Percentiles rank a stretch among this genome's conserved stretches.
These are phyloP conservation scores for Prunus davidiana DNA, from an alignment of 306 rosid genomes.

Conservation along the genomic window DNA sequence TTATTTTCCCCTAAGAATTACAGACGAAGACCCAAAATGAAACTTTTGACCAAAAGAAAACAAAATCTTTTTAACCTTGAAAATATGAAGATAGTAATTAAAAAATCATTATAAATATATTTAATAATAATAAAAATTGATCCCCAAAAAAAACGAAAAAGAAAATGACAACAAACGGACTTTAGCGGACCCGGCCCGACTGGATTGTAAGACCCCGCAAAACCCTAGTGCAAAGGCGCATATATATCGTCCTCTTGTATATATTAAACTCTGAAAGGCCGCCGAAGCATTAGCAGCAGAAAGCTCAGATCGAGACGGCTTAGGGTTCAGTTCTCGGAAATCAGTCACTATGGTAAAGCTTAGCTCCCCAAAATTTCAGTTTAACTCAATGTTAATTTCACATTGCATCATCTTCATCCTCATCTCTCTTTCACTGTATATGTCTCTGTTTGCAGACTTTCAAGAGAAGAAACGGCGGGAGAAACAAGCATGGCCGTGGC, in stretches of 20 bases:
- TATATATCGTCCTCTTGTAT: background rate
- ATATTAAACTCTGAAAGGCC: background rate
- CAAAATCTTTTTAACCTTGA: too few species aligned
- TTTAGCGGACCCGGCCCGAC: background rate
- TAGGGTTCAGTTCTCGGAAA: conserved; percentile 6
- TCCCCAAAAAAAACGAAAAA: too few species aligned
- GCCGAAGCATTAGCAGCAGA: conserved; percentile 10
- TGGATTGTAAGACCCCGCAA: background rate
- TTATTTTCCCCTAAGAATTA: too few species aligned
- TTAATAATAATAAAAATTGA: too few species aligned
- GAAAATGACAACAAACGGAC: background rate
- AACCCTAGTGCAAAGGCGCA: background rate
- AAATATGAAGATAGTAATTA: too few species aligned
- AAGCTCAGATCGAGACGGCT: conserved; percentile 7
- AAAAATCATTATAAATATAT: too few species aligned
- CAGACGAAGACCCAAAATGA: too few species aligned
- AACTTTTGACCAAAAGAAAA: too few species aligned
- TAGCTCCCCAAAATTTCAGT: background rate
- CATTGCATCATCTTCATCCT: background rate
- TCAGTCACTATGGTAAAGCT: background rate
- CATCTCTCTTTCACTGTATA: background rate
- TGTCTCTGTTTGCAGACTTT: conserved; percentile 53
- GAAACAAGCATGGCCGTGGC: conserved; percentile 96
- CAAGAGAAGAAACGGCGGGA: conserved; percentile 94
- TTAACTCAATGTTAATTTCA: background rate